Percentiles rank a stretch among this genome's conserved stretches.
phyloP scores from a whole-genome alignment of 345 rosid species.

The Conringia planisiliqua region DNA sequence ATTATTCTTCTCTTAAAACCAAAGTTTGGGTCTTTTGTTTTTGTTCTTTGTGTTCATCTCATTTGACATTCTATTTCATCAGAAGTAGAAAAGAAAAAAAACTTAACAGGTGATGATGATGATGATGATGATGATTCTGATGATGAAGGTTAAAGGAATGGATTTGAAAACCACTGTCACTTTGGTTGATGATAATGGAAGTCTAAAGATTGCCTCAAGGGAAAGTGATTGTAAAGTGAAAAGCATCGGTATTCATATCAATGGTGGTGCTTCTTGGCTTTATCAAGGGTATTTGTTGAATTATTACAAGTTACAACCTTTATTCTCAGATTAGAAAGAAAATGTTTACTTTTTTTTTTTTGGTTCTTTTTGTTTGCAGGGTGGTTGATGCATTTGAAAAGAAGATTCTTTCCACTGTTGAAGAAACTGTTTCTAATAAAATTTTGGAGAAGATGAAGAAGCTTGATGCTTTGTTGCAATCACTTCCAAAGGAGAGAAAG shows the following conservation, averaged over 20 bases:
- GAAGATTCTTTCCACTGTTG: constrained; percentile 50
- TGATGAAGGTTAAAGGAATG: constrained; percentile 60
- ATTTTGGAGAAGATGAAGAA: constrained; percentile 48
- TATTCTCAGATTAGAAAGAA: not conserved
- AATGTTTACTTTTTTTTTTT: not conserved
- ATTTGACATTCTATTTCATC: not conserved
- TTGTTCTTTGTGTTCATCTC: not conserved
- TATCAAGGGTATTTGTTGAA: constrained; percentile 54
- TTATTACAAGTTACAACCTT: not conserved
- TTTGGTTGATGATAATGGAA: constrained; percentile 44
- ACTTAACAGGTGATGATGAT: constrained; percentile 14
- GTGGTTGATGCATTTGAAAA: constrained; percentile 59
- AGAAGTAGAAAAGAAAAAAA: constrained; percentile 1
- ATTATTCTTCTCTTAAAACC: not conserved
- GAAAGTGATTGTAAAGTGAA: constrained; percentile 49
- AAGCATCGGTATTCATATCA: constrained; percentile 52
- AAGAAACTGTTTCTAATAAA: constrained; percentile 47
- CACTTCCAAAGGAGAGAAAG: constrained; percentile 54
- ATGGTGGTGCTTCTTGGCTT: constrained; percentile 89
- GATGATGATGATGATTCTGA: constrained; percentile 16
- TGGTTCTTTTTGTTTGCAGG: constrained; percentile 31
- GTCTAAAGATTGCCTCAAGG: constrained; percentile 41
- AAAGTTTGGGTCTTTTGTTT: not conserved
- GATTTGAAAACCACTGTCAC: constrained; percentile 38
- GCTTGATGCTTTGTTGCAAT: constrained; percentile 59